Evolutionary conservation across 2,329 filamentous ascomycete genomes (phyloP).

Genomic region (Aspergillus sp.): DNA sequence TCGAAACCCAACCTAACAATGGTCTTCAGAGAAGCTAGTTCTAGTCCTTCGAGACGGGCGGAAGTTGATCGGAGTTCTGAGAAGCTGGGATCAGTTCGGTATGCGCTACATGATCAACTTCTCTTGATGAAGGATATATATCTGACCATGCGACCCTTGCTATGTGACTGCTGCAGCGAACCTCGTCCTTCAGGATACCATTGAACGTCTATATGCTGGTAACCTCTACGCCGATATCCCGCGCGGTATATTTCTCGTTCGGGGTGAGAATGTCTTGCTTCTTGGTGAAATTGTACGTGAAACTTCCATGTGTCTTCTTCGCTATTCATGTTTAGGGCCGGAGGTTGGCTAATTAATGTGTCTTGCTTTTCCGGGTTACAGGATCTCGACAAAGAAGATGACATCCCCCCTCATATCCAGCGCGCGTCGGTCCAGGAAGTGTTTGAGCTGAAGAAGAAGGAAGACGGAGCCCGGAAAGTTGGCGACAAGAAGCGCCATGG

Average conservation of each 20-base stretch:
- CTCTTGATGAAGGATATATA: too few relatives aligned
- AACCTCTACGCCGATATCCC: slow-evolving; percentile 79
- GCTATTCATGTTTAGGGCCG: not conserved
- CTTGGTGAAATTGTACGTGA: slow-evolving; percentile 77
- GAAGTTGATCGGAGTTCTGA: slow-evolving; percentile 87
- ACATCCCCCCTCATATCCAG: slow-evolving; percentile 70
- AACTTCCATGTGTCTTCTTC: not conserved
- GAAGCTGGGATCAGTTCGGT: slow-evolving; percentile 99
- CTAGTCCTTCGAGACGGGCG: slow-evolving; percentile 88
- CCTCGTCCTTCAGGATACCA: slow-evolving; percentile 87
- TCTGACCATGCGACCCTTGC: not conserved
- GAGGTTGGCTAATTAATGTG: not conserved
- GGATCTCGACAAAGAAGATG: slow-evolving; percentile 94
- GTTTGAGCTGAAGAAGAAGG: slow-evolving; percentile 70
- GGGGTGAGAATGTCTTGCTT: slow-evolving; percentile 95
- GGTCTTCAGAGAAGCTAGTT: slow-evolving; percentile 80
- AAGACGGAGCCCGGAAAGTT: slow-evolving; percentile 67
- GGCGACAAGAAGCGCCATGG: slow-evolving; percentile 71
- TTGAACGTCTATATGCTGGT: slow-evolving; percentile 80
- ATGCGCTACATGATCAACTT: slow-evolving; percentile 35
- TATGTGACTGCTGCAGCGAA: slow-evolving; percentile 66
- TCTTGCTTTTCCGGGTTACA: slow-evolving; percentile 26
- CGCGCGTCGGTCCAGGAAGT: slow-evolving; percentile 70
- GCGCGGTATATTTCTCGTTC: slow-evolving; percentile 84
- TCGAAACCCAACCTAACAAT: not conserved